Evolutionary conservation across 1,139 yeast genomes (phyloP), one percentile per base, ranked within the genome.

Genomic region (Taiozyma sp.): DNA sequence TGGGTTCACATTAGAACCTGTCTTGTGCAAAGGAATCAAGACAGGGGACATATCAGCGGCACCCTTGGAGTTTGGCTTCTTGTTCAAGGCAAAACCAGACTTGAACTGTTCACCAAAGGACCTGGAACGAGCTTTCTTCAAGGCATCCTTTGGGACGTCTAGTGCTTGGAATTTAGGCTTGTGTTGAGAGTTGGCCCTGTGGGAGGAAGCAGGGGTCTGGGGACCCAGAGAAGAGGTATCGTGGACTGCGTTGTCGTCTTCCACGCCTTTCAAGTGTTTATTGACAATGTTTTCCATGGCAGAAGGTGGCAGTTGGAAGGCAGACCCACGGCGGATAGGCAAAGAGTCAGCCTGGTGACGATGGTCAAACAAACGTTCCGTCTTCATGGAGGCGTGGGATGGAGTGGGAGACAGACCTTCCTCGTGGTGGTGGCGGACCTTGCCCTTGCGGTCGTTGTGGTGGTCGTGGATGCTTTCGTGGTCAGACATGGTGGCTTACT

Each of bases 351-450:
- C 70, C 59, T 80, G 84, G 63, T 76, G 67, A 53, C 87, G 72
- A 63, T 81, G 86, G 64, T 81, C 87, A 57, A 80, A 75, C 51
- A 81, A 68, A 42, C 72, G 75, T 43, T 69, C 72, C 2, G 74
- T 70, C 47, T 65, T 66, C 65, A 69, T 64, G 12, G 74, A 70
- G 36, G 59, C 48, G 22, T 52, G 56, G 0, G 61, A 57, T 8
- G 46, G 41, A 4, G 50, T 39, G 8, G 53, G 56, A 6, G 55
- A 48, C 19, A 48, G n/a, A 9, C 46, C 51, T 9, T 32, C 41
- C 16, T 28, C 32, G n/a, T 32, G 36, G 38, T 38, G 46, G 42
- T 38, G 46, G 23, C 30, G 29, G 44, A 40, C 45, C 32, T 48
- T 30, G 23, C 19, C 44, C 16, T 32, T 32, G 40, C 40, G 32